A percentile compares a stretch with the other conserved stretches of the same genome.
phyloP scores from a whole-genome alignment of 2,329 filamentous ascomycete species.

The Polytolypa hystricis region DNA sequence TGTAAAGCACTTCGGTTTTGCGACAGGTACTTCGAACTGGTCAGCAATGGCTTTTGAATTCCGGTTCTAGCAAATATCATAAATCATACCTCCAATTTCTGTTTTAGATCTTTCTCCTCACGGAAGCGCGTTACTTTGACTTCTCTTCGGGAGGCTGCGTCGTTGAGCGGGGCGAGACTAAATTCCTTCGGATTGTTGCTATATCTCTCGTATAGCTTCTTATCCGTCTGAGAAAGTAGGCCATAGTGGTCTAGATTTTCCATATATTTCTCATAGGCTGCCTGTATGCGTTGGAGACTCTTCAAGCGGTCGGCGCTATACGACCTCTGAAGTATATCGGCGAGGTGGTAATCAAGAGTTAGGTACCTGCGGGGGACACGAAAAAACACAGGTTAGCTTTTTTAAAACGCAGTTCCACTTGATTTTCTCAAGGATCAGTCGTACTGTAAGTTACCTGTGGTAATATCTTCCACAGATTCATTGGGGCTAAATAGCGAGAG shows the following conservation, averaged over 20 bases:
- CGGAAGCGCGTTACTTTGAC: constrained; percentile 78
- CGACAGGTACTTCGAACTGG: constrained; percentile 42
- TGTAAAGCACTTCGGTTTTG: constrained; percentile 50
- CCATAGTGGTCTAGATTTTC: constrained; percentile 67
- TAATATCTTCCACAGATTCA: constrained; percentile 75
- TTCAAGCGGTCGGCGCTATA: constrained; percentile 54
- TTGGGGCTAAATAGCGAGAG: constrained; percentile 83
- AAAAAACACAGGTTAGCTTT: too few species aligned
- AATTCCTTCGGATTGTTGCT: constrained; percentile 61
- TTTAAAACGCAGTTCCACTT: too few species aligned
- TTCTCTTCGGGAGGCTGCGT: constrained; percentile 61
- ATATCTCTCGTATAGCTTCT: constrained; percentile 61
- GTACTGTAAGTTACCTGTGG: constrained; percentile 72
- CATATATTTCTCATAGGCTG: constrained; percentile 68
- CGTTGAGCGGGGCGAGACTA: constrained; percentile 54
- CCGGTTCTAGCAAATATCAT: too few species aligned
- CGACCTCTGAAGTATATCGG: constrained; percentile 61
- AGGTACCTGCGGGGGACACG: constrained; percentile 50
- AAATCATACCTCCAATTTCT: constrained; percentile 61
- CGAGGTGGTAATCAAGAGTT: constrained; percentile 63
- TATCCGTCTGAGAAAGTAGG: constrained; percentile 54
- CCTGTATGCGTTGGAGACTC: constrained; percentile 53
- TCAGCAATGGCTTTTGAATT: background rate
- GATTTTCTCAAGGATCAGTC: constrained; percentile 12
- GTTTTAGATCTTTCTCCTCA: constrained; percentile 74